These are phyloP conservation scores for Wakefieldia striispora DNA, from an alignment of 768 basidiomycete species.

Conservation along the genomic window DNA sequence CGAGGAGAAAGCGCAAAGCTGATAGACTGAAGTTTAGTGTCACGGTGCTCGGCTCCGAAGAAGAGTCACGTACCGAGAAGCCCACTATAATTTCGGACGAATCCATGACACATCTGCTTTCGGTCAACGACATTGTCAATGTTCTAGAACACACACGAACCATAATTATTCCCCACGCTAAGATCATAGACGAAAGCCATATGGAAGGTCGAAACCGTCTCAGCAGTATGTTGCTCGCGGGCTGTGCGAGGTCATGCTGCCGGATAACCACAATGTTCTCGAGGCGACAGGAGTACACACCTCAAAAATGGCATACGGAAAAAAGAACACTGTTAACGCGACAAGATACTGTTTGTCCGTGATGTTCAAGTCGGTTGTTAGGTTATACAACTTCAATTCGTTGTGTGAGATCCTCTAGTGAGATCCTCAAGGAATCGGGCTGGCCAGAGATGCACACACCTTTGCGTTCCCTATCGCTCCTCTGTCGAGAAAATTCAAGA, in stretches of 20 bases:
- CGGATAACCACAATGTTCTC: not conserved
- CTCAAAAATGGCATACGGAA: conserved; percentile 70
- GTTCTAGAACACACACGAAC: conserved; percentile 19
- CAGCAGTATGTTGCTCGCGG: conserved; percentile 60
- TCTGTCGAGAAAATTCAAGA: conserved; percentile 68
- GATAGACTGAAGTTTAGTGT: not conserved
- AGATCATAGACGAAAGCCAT: conserved; percentile 51
- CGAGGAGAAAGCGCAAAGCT: conserved; percentile 63
- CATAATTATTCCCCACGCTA: conserved; percentile 43
- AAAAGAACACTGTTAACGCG: conserved; percentile 73
- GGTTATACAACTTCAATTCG: conserved; percentile 52
- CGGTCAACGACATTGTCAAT: not conserved
- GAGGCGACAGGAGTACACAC: conserved; percentile 32
- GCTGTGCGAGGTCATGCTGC: conserved; percentile 35
- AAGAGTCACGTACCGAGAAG: conserved; percentile 47
- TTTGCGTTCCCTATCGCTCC: conserved; percentile 72
- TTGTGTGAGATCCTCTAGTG: not conserved
- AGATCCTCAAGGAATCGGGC: not conserved
- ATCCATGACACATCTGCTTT: conserved; percentile 58
- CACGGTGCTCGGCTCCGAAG: not conserved
- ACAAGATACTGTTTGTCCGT: conserved; percentile 65
- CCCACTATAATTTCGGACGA: conserved; percentile 58
- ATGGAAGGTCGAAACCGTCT: conserved; percentile 61
- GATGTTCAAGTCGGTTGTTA: conserved; percentile 56
- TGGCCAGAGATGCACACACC: conserved; percentile 34